Base-by-base conservation (phyloP, 2,329 filamentous ascomycete species). In the Beauveria australis region DNA sequence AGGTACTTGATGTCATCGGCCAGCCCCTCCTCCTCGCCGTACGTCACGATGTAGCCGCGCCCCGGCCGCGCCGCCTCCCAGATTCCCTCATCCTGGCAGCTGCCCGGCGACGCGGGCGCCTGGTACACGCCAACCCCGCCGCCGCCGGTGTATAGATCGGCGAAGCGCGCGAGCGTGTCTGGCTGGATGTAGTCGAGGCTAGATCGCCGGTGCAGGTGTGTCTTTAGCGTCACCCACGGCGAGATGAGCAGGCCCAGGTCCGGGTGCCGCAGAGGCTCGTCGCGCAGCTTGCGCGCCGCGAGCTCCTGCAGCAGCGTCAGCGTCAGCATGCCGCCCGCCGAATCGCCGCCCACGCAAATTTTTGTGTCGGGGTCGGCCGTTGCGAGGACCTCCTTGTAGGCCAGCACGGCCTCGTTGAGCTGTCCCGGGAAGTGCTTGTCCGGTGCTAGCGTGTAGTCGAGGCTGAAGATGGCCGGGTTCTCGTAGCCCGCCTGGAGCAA, bases 361-460 rank as follows among this genome's bases (percentile, higher is more conserved):
- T 79, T 83, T 2, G 82, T 81, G 0, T 86, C 77, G 44, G 88
- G 79, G 24, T 75, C 72, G 28, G 81, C 81, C 4, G 82, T 76
- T 6, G 81, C 80, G 2, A 91, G 75, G 8, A 89, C 81, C 67
- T 91, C 85, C 63, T 84, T 81, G 72, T 93, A 94, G 1, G 86
- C 90, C 53, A 81, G 79, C 5, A 89, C 72, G 0, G 85, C 83
- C 74, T 95, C 83, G 49, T 88, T 78, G 12, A 92, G 75, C 72
- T 94, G 91, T 2, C 79, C 84, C 2, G 91, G 91, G 67, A 89
- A 93, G 12, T 79, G 80, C 16, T 82, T 80, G 65, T 92, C 88
- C 1, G 89, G 89, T 0, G 92, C 89, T 1, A 95, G 78, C 0
- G 87, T 91, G 70, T 94, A 94, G 62, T 94, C 89, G 5, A 94